A percentile compares a stretch with the other conserved stretches of the same genome.
These are phyloP conservation scores for Dillenia turbinata DNA, from an alignment of 164 flowering plant genomes.

Conservation along the genomic window DNA sequence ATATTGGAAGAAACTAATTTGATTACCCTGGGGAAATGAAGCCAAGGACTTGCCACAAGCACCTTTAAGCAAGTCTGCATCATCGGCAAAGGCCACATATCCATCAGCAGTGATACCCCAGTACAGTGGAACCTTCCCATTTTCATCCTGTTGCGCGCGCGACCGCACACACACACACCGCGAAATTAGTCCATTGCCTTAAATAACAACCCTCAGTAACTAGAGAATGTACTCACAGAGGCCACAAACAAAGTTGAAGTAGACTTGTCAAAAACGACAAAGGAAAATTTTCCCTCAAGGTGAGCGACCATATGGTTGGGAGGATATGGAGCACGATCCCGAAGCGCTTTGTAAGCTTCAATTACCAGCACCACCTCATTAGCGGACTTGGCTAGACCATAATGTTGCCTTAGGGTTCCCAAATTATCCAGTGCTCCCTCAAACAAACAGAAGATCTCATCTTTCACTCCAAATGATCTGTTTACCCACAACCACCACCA, in stretches of 20 bases:
- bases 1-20: not conserved
- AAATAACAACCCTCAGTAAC: not conserved
- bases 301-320: conserved; percentile 71
- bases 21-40: conserved; percentile 67
- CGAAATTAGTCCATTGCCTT: not conserved
- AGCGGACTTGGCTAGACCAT: conserved; percentile 58
- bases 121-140: conserved; percentile 50
- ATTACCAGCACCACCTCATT: conserved; percentile 75
- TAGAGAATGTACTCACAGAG: conserved; percentile 29
- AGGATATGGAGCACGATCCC: conserved; percentile 84
- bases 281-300: conserved; percentile 68
- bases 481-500: not conserved
- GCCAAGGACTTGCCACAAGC: conserved; percentile 80
- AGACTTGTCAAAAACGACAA: conserved; percentile 61
- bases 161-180: not conserved
- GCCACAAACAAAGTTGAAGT: conserved; percentile 62
- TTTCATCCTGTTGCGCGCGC: conserved; percentile 15
- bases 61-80: conserved; percentile 47
- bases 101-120: conserved; percentile 90
- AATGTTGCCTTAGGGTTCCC: conserved; percentile 53
- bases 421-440: conserved; percentile 60
- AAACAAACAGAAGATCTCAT: conserved; percentile 70
- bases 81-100: conserved; percentile 60
- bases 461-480: conserved; percentile 25
- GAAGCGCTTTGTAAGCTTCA: conserved; percentile 77